phyloP scores from a whole-genome alignment of 108 stramenopile species.

The Fragilaria crotonensis region DNA sequence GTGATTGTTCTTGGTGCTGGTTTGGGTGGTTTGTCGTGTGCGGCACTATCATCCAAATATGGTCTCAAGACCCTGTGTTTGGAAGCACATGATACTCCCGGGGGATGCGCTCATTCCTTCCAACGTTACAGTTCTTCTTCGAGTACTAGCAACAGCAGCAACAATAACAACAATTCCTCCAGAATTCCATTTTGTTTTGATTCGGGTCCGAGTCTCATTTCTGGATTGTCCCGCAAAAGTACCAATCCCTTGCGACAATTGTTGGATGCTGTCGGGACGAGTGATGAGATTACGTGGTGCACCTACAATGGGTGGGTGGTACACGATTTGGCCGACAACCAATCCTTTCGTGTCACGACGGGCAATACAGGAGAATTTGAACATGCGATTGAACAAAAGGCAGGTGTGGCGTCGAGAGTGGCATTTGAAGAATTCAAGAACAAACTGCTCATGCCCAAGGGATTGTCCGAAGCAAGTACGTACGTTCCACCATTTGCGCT shows the following conservation, averaged over 20 bases:
- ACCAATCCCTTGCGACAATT: constrained; percentile 84
- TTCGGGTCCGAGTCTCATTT: constrained; percentile 58
- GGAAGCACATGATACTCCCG: constrained; percentile 80
- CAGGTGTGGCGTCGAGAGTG: constrained; percentile 24
- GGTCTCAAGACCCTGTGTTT: constrained; percentile 66
- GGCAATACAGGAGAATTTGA: constrained; percentile 48
- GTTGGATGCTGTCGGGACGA: constrained; percentile 73
- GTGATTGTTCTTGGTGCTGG: constrained; percentile 78
- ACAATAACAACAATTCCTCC: too few relatives aligned
- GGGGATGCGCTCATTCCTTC: constrained; percentile 81
- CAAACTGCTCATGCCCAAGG: constrained; percentile 31
- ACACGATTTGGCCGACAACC: constrained; percentile 48
- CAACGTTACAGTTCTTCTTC: constrained; percentile 36
- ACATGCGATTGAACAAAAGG: constrained; percentile 48
- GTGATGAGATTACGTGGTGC: constrained; percentile 39
- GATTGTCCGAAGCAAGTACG: constrained; percentile 46
- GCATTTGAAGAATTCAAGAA: constrained; percentile 46
- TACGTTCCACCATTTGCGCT: constrained; percentile 75
- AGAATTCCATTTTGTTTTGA: constrained; percentile 51
- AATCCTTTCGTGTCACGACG: constrained; percentile 50
- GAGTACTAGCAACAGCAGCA: constrained; percentile 12
- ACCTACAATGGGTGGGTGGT: constrained; percentile 61
- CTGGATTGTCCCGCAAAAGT: constrained; percentile 37
- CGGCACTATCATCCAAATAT: constrained; percentile 62
- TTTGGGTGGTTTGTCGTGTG: constrained; percentile 76